These are phyloP conservation scores for Steccherinum ochraceum DNA, from an alignment of 768 basidiomycete species.

Conservation along the genomic window DNA sequence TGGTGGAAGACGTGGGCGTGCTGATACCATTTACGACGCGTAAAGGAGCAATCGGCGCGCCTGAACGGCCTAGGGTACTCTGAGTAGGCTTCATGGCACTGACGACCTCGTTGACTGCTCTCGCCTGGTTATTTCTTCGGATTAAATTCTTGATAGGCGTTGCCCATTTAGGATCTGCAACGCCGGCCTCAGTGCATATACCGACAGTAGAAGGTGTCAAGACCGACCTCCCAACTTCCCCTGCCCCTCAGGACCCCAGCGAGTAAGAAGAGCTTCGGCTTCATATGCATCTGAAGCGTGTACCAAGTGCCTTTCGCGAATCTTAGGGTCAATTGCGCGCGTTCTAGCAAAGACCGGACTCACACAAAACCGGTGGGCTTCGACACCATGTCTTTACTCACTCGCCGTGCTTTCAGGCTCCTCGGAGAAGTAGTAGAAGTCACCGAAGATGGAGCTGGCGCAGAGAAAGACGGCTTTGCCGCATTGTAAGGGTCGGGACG, in stretches of 20 bases:
- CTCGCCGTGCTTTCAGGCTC: constrained; percentile 51
- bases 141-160: constrained; percentile 79
- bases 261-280: constrained; percentile 75
- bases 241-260: constrained; percentile 86
- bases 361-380: constrained; percentile 80
- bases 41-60: constrained; percentile 44
- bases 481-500: constrained; percentile 14
- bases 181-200: constrained; percentile 15
- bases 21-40: constrained; percentile 79
- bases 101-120: constrained; percentile 72
- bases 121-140: constrained; percentile 58
- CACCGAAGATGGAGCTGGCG: constrained; percentile 20
- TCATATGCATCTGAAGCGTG: constrained; percentile 91
- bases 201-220: background rate
- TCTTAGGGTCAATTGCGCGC: background rate
- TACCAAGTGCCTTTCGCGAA: constrained; percentile 64
- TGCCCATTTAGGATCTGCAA: constrained; percentile 81
- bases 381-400: constrained; percentile 89
- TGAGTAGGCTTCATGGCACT: constrained; percentile 58
- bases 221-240: constrained; percentile 78
- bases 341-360: constrained; percentile 28
- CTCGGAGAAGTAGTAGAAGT: constrained; percentile 28
- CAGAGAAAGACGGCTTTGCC: constrained; percentile 22
- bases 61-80: constrained; percentile 33
- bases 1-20: constrained; percentile 59